Evolutionary conservation across 805 yeast species (phyloP).

Genomic region (Metschnikowia chrysomelidarum): DNA sequence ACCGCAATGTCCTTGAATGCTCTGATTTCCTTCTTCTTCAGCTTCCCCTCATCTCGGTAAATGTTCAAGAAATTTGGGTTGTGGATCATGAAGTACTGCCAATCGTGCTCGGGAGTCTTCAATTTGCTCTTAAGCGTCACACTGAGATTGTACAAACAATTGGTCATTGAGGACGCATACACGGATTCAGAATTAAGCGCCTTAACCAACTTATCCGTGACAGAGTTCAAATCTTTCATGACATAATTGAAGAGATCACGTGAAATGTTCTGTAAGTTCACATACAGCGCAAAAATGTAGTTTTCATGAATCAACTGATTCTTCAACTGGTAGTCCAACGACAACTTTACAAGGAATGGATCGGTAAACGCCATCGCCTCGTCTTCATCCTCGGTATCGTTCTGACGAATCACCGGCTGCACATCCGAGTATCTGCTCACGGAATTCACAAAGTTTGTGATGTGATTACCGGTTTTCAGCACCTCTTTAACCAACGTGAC

Average conservation of each 20-base stretch:
- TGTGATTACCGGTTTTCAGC: constrained; percentile 56
- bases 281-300: constrained; percentile 41
- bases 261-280: constrained; percentile 41
- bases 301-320: constrained; percentile 41
- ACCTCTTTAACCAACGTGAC: constrained; percentile 40
- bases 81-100: constrained; percentile 38
- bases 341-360: constrained; percentile 41
- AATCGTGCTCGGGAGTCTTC: constrained; percentile 28
- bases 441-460: constrained; percentile 34
- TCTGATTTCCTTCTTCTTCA: constrained; percentile 22
- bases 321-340: constrained; percentile 40
- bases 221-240: constrained; percentile 33
- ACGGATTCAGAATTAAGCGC: constrained; percentile 24
- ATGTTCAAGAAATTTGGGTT: constrained; percentile 29
- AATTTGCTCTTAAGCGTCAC: constrained; percentile 27
- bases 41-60: constrained; percentile 18
- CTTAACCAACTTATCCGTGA: constrained; percentile 35
- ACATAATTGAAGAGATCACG: constrained; percentile 37
- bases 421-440: constrained; percentile 32
- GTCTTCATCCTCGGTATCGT: constrained; percentile 25
- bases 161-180: constrained; percentile 16
- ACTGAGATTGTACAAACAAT: constrained; percentile 21
- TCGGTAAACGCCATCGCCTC: constrained; percentile 33
- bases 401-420: constrained; percentile 31
- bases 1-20: constrained; percentile 22